These are phyloP conservation scores for Suillus subluteus DNA, from an alignment of 768 basidiomycete genomes.

Conservation along the genomic window DNA sequence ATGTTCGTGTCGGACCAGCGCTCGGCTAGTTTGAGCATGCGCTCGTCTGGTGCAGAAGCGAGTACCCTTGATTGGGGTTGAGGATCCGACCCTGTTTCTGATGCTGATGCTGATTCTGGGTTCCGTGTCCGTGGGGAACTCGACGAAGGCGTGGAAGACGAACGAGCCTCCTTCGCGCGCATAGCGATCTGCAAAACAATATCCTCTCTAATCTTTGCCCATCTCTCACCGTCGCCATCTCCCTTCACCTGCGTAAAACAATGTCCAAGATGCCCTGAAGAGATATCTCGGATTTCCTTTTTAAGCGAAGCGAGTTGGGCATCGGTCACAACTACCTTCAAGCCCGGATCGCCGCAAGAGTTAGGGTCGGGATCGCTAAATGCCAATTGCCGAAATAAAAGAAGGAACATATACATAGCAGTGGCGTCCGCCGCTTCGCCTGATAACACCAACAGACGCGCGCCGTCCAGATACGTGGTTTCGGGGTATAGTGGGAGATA, in stretches of 20 bases:
- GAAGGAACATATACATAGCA: conserved; percentile 77
- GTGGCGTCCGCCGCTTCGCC: conserved; percentile 77
- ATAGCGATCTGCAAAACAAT: conserved; percentile 78
- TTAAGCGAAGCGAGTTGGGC: conserved; percentile 64
- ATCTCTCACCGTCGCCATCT: conserved; percentile 38
- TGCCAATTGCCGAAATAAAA: conserved; percentile 79
- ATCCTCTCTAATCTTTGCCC: conserved; percentile 60
- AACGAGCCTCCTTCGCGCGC: conserved; percentile 57
- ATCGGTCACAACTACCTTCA: conserved; percentile 27
- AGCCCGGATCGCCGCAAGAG: neutral
- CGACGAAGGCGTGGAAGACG: conserved; percentile 5
- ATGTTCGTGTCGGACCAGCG: conserved; percentile 77
- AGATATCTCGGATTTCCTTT: conserved; percentile 73
- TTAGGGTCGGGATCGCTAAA: conserved; percentile 24
- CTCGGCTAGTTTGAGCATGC: conserved; percentile 60
- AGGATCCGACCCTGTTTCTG: conserved; percentile 18
- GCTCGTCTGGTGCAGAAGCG: conserved; percentile 50
- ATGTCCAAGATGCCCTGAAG: conserved; percentile 59
- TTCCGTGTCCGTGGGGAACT: neutral
- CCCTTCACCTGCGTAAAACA: conserved; percentile 31
- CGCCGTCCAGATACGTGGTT: conserved; percentile 78
- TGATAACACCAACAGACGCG: conserved; percentile 66
- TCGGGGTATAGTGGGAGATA: conserved; percentile 64
- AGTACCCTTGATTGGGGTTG: conserved; percentile 27
- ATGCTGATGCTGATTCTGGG: neutral